Evolutionary conservation across 2,329 filamentous ascomycete species (phyloP).

Genomic region (Ascochyta pisi): DNA sequence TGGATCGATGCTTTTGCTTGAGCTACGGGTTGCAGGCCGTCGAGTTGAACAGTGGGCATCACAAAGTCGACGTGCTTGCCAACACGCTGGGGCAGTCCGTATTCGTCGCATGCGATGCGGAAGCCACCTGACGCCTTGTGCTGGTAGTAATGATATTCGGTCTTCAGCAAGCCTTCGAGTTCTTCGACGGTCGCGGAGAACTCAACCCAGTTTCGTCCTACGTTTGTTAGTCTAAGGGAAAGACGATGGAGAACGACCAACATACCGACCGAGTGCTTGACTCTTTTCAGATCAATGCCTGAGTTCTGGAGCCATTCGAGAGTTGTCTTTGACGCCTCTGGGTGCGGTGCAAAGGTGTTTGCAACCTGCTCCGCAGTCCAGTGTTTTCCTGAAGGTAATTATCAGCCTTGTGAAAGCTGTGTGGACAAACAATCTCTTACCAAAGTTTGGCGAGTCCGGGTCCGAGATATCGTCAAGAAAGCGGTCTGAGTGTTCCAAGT

Average conservation of each 20-base stretch:
- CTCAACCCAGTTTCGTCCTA: slow-evolving; percentile 23
- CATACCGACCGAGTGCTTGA: slow-evolving; percentile 24
- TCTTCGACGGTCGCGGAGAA: slow-evolving; percentile 17
- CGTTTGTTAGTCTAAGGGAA: background rate
- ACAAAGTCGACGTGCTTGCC: slow-evolving; percentile 27
- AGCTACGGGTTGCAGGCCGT: slow-evolving; percentile 20
- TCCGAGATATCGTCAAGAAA: slow-evolving; percentile 26
- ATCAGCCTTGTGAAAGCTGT: background rate
- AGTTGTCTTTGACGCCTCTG: slow-evolving; percentile 18
- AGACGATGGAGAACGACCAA: background rate
- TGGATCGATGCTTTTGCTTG: slow-evolving; percentile 11
- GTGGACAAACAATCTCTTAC: background rate
- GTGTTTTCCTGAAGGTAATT: slow-evolving; percentile 1
- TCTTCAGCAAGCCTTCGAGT: slow-evolving; percentile 20
- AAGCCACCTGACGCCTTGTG: slow-evolving; percentile 21
- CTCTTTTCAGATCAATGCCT: slow-evolving; percentile 18
- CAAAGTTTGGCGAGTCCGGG: slow-evolving; percentile 26
- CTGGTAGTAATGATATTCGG: slow-evolving; percentile 25
- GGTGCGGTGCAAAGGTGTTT: slow-evolving; percentile 25
- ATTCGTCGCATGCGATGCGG: slow-evolving; percentile 27
- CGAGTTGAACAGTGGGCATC: slow-evolving; percentile 26
- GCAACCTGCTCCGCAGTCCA: slow-evolving; percentile 25
- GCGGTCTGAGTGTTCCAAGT: slow-evolving; percentile 23
- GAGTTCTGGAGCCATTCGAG: slow-evolving; percentile 24
- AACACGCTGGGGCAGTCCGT: slow-evolving; percentile 22